These are phyloP conservation scores for Evansstolkia leycettana DNA, from an alignment of 495 filamentous ascomycete species.

Conservation along the genomic window DNA sequence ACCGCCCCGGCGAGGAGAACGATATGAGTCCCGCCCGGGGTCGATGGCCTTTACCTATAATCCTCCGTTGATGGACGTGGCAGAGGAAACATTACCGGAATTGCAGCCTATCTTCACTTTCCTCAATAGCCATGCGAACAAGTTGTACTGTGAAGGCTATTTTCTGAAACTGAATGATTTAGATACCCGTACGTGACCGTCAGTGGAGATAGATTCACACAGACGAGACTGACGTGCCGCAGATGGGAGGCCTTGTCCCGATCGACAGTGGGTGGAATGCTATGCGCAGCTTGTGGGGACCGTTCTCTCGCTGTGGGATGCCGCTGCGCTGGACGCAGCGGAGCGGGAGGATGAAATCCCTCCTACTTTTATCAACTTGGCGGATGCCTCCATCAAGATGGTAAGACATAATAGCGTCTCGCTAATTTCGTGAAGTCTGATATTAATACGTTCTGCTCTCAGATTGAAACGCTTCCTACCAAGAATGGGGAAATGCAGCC, in stretches of 20 bases:
- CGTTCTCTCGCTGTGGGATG: conserved; percentile 92
- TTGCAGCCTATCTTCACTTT: conserved; percentile 88
- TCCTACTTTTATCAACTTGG: conserved; percentile 92
- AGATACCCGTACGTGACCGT: conserved; percentile 57
- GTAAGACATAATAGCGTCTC: conserved; percentile 34
- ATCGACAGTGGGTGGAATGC: conserved; percentile 91
- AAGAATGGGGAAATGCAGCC: conserved; percentile 59
- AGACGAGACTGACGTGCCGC: conserved; percentile 5
- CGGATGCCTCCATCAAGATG: conserved; percentile 96
- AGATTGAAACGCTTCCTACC: conserved; percentile 89
- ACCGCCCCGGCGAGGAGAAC: conserved; percentile 11
- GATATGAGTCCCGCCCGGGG: conserved; percentile 39
- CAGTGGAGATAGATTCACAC: not conserved
- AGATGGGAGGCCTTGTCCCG: conserved; percentile 78
- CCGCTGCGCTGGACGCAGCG: conserved; percentile 79
- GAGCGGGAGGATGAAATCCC: conserved; percentile 73
- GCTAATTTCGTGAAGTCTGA: not conserved
- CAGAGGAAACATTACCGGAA: conserved; percentile 77
- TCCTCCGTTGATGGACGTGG: conserved; percentile 76
- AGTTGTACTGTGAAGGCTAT: conserved; percentile 95
- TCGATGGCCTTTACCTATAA: conserved; percentile 71
- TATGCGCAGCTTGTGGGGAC: conserved; percentile 95
- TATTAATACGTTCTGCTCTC: not conserved
- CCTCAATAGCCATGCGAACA: conserved; percentile 90
- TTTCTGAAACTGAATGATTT: conserved; percentile 93